Conservation (phyloP, 2,329 filamentous ascomycete genomes). For the Emericellopsis cladophorae region DNA sequence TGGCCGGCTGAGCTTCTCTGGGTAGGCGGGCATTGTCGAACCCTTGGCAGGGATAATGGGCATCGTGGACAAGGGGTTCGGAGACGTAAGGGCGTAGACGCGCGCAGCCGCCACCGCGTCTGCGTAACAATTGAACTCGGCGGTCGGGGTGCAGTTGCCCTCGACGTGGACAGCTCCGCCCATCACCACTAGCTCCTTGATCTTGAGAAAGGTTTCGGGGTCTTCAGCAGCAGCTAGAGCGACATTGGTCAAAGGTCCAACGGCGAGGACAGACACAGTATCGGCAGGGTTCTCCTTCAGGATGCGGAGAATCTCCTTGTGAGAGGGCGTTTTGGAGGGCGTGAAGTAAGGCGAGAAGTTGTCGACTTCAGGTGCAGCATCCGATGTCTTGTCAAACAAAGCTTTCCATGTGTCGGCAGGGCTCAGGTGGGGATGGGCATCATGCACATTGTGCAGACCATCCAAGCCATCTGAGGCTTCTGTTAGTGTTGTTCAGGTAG, state of each 20-base stretch:
- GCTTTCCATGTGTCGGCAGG: constrained; percentile 63
- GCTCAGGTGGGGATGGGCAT: constrained; percentile 59
- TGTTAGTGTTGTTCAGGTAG: neutral
- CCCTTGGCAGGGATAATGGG: constrained; percentile 48
- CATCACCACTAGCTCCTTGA: constrained; percentile 92
- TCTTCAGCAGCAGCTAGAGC: constrained; percentile 82
- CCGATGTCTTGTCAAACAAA: constrained; percentile 36
- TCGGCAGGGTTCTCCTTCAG: constrained; percentile 70
- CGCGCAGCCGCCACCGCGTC: constrained; percentile 69
- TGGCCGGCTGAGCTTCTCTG: constrained; percentile 44
- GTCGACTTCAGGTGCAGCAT: constrained; percentile 12
- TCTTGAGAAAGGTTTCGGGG: constrained; percentile 75
- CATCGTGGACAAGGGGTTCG: constrained; percentile 65
- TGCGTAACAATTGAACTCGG: constrained; percentile 93
- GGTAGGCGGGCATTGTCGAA: constrained; percentile 46
- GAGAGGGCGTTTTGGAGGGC: constrained; percentile 59
- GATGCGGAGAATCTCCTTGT: constrained; percentile 81
- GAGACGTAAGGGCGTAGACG: constrained; percentile 66
- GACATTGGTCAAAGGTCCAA: constrained; percentile 89
- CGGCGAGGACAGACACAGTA: constrained; percentile 78
- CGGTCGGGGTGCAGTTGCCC: constrained; percentile 76
- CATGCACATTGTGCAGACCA: constrained; percentile 65
- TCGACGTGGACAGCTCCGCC: constrained; percentile 69
- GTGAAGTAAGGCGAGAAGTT: constrained; percentile 53
- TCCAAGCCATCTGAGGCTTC: constrained; percentile 51